These are phyloP conservation scores for Punctularia strigosozonata DNA, from an alignment of 768 basidiomycete species.

Conservation along the genomic window DNA sequence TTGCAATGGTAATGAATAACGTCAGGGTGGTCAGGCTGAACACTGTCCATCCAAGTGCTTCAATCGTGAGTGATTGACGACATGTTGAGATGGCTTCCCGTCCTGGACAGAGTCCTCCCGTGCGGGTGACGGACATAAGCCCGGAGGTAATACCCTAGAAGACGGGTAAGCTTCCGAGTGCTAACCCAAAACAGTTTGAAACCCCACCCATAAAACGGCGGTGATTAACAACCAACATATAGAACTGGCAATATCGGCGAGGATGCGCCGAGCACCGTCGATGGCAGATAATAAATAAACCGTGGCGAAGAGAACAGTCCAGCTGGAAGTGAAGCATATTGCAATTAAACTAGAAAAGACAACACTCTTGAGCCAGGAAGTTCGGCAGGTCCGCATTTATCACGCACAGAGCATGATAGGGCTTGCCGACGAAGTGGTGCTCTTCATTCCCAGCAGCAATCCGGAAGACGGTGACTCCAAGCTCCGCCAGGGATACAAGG, in stretches of 20 bases:
- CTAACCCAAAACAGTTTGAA: too few species aligned
- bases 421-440: constrained; percentile 44
- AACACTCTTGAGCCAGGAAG: background rate
- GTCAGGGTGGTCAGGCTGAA: constrained; percentile 50
- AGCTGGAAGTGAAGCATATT: constrained; percentile 52
- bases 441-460: constrained; percentile 57
- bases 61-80: constrained; percentile 60
- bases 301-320: constrained; percentile 64
- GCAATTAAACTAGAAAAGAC: constrained; percentile 33
- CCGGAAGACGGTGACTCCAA: constrained; percentile 65
- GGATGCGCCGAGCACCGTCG: constrained; percentile 49
- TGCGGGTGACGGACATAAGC: constrained; percentile 51
- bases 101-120: constrained; percentile 46
- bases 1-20: constrained; percentile 16
- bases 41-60: constrained; percentile 68
- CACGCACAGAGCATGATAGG: constrained; percentile 56
- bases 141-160: constrained; percentile 55
- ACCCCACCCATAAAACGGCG: constrained; percentile 56
- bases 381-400: background rate
- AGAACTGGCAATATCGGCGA: constrained; percentile 72
- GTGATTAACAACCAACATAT: constrained; percentile 63
- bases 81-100: constrained; percentile 50
- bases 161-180: background rate
- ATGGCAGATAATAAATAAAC: constrained; percentile 65
- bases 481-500: constrained; percentile 55